Percentiles rank a stretch among this genome's conserved stretches.
Evolutionary conservation across 768 basidiomycete genomes (phyloP).

Genomic region (Rickenella mellea): DNA sequence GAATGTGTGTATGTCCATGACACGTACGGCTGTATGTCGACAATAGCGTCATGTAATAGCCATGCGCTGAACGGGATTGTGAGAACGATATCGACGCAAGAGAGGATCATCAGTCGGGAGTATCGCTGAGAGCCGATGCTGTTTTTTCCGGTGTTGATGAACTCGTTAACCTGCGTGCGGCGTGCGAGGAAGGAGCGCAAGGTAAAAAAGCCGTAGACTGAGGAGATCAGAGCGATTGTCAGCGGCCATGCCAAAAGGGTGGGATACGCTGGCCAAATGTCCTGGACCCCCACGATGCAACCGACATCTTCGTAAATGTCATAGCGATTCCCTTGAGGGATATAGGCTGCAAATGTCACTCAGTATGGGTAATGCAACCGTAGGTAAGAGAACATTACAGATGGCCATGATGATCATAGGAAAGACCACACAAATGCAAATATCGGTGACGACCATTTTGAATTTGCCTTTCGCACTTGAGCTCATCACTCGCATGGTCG

Average conservation of each 20-base stretch:
- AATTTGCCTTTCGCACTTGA: no score
- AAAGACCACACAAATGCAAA: slow-evolving; percentile 33
- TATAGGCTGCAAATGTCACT: slow-evolving; percentile 16
- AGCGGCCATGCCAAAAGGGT: slow-evolving; percentile 26
- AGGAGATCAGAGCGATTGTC: slow-evolving; percentile 4
- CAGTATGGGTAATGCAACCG: neutral
- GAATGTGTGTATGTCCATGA: no score
- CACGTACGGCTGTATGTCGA: no score
- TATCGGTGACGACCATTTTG: slow-evolving; percentile 34
- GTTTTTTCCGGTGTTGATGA: no score
- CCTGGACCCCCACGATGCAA: slow-evolving; percentile 37
- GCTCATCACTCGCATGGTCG: no score
- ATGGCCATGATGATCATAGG: slow-evolving; percentile 38
- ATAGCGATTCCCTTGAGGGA: slow-evolving; percentile 22
- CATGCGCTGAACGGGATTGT: no score
- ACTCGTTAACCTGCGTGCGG: slow-evolving; percentile 27
- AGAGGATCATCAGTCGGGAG: neutral
- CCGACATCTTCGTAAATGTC: slow-evolving; percentile 21
- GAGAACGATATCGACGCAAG: neutral
- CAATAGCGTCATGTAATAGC: no score
- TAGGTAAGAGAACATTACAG: slow-evolving; percentile 17
- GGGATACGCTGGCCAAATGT: slow-evolving; percentile 34
- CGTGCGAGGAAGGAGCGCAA: slow-evolving; percentile 24
- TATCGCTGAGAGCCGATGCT: no score
- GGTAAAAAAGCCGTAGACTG: slow-evolving; percentile 16